Percentiles rank a stretch among this genome's conserved stretches.
Conservation (phyloP, 768 basidiomycete genomes). For the Sutorius australiensis region DNA sequence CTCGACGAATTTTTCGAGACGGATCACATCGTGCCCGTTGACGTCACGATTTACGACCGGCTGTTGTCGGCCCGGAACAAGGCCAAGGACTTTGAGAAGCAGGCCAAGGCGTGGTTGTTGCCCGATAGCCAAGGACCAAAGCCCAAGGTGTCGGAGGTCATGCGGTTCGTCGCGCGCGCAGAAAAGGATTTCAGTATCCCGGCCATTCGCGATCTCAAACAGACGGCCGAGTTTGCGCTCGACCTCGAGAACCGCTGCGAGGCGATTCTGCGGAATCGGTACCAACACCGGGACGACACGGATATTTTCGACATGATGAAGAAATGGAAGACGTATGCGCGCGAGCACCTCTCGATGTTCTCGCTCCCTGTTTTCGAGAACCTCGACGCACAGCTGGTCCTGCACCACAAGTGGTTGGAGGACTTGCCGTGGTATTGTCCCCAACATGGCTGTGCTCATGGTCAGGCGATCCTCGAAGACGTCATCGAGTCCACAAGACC, state of each 20-base stretch:
- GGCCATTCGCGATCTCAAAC: conserved; percentile 60
- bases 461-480: conserved; percentile 64
- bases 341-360: conserved; percentile 70
- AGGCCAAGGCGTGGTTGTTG: conserved; percentile 66
- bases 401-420: conserved; percentile 69
- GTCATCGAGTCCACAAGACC: conserved; percentile 70
- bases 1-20: conserved; percentile 68
- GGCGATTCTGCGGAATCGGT: conserved; percentile 62
- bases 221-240: conserved; percentile 69
- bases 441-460: conserved; percentile 62
- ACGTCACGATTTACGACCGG: conserved; percentile 60
- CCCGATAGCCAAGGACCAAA: conserved; percentile 52
- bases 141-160: conserved; percentile 66
- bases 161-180: conserved; percentile 62
- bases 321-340: conserved; percentile 71
- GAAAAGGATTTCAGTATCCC: conserved; percentile 76
- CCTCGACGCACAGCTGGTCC: conserved; percentile 61
- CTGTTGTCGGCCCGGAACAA: conserved; percentile 61
- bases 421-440: conserved; percentile 77
- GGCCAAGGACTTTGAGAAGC: conserved; percentile 77
- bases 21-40: conserved; percentile 66
- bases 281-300: conserved; percentile 49
- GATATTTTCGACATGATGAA: conserved; percentile 70
- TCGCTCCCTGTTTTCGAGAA: conserved; percentile 68
- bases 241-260: conserved; percentile 78